A percentile compares a stretch with the other conserved stretches of the same genome.
Conservation (phyloP, 805 yeast species). For the Tetrapisispora taiwanensis region DNA sequence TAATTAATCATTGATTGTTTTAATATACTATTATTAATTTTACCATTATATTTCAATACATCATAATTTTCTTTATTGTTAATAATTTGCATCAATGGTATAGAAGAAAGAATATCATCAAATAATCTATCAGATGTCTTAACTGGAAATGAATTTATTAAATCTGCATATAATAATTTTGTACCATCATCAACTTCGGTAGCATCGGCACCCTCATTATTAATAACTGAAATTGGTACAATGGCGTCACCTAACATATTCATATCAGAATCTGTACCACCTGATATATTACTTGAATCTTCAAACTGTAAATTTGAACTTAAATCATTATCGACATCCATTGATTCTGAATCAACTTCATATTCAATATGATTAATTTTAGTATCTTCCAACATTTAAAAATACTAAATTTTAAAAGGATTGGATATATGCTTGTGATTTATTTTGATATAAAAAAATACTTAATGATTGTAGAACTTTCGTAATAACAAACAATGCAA, state of each 20-base stretch:
- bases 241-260: background rate
- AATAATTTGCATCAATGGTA: constrained; percentile 21
- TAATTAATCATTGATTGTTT: constrained; percentile 23
- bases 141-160: constrained; percentile 26
- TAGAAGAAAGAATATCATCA: constrained; percentile 48
- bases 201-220: background rate
- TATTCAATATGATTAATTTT: background rate
- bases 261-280: background rate
- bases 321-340: background rate
- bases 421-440: no score
- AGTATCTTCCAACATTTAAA: background rate
- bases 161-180: constrained; percentile 17
- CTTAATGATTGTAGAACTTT: no score
- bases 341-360: constrained; percentile 2
- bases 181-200: constrained; percentile 21
- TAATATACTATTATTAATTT: constrained; percentile 20
- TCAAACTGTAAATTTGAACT: background rate
- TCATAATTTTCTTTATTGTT: background rate
- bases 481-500: no score
- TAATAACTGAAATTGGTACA: background rate
- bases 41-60: constrained; percentile 4
- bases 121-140: constrained; percentile 60
- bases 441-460: no score
- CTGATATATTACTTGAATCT: background rate
- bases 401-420: background rate